A percentile compares a stretch with the other conserved stretches of the same genome.
Conservation (phyloP, 148 eudicot species). For the Oxyria digyna region DNA sequence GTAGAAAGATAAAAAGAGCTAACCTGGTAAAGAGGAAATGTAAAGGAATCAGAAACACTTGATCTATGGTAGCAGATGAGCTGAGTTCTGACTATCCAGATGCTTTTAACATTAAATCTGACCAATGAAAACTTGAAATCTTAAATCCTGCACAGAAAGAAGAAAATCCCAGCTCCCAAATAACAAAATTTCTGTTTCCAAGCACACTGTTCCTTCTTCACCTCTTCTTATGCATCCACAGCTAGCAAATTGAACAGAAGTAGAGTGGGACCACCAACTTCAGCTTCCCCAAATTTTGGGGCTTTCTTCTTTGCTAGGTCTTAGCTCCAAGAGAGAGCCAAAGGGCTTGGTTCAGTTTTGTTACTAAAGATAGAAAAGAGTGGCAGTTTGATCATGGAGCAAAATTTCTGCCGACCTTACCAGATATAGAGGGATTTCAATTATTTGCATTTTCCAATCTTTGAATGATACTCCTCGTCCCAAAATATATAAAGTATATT, state of each 20-base stretch:
- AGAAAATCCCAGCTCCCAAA: background rate
- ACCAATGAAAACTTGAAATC: background rate
- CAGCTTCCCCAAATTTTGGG: background rate
- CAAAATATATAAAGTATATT: too few relatives aligned
- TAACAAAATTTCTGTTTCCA: background rate
- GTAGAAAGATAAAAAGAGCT: background rate
- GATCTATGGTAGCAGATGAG: background rate
- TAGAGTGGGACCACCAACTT: background rate
- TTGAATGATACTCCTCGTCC: too few relatives aligned
- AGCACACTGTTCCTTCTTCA: conserved; percentile 4
- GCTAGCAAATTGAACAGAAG: background rate
- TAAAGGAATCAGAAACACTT: background rate
- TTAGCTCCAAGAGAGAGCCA: background rate
- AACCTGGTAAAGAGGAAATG: background rate
- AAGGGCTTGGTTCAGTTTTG: background rate
- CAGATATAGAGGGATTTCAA: conserved; percentile 3
- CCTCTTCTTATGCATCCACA: background rate
- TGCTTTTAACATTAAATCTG: background rate
- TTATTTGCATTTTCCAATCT: background rate
- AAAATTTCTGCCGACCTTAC: background rate
- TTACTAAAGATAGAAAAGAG: conserved; percentile 10
- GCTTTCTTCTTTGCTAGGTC: conserved; percentile 7
- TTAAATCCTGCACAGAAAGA: background rate
- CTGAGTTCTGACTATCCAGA: background rate
- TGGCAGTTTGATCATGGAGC: conserved; percentile 3